A percentile compares a stretch with the other conserved stretches of the same genome.
These are phyloP conservation scores for Trichoderma polysporum DNA, from an alignment of 2,329 filamentous ascomycete genomes.

Conservation along the genomic window DNA sequence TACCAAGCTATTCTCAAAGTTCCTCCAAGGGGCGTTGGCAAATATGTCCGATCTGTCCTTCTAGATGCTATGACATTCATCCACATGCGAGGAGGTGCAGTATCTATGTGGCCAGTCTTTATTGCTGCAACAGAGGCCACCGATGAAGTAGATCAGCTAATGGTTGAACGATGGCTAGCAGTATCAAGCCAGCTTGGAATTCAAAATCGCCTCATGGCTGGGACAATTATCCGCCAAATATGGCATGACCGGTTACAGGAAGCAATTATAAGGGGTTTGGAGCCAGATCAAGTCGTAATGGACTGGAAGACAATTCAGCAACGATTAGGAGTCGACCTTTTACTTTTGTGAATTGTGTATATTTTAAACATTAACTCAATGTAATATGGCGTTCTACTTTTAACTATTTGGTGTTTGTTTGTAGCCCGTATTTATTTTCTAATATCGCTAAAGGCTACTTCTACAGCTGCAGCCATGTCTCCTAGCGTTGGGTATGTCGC, in stretches of 20 bases:
- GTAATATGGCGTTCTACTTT: background rate
- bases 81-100: background rate
- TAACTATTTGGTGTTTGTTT: background rate
- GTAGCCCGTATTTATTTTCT: background rate
- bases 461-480: slow-evolving; percentile 53
- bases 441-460: background rate
- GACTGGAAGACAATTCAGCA: slow-evolving; percentile 4
- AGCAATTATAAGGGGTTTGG: background rate
- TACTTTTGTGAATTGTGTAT: background rate
- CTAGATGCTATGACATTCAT: slow-evolving; percentile 6
- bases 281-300: background rate
- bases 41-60: background rate
- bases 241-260: slow-evolving; percentile 2
- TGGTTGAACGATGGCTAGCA: slow-evolving; percentile 1
- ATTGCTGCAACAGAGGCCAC: slow-evolving; percentile 12
- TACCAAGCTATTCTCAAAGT: slow-evolving; percentile 2
- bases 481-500: slow-evolving; percentile 45
- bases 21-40: background rate
- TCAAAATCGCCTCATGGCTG: background rate
- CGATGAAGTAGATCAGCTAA: background rate
- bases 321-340: slow-evolving; percentile 1
- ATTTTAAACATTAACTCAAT: background rate
- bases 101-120: slow-evolving; percentile 12
- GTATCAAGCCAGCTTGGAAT: slow-evolving; percentile 8
- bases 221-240: background rate